A percentile compares a stretch with the other conserved stretches of the same genome.
phyloP scores from a whole-genome alignment of 2,329 filamentous ascomycete genomes.

The Escovopsis sp. region DNA sequence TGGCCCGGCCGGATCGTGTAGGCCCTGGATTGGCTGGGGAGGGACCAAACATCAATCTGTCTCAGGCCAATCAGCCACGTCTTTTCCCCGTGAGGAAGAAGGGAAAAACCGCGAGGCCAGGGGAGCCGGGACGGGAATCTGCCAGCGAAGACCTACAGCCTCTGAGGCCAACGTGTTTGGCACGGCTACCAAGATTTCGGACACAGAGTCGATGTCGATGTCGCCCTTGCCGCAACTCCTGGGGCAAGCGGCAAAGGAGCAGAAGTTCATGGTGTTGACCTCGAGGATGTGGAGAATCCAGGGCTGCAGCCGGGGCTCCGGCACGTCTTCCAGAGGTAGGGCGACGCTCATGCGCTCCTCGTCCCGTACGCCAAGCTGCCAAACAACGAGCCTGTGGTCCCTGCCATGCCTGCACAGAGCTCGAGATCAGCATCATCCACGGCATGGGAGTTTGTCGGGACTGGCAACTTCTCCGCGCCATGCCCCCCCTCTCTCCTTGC shows the following conservation, averaged over 20 bases:
- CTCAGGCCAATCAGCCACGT: neutral
- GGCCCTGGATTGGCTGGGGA: conserved; percentile 60
- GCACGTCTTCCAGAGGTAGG: conserved; percentile 53
- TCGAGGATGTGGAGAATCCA: conserved; percentile 75
- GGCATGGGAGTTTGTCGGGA: neutral
- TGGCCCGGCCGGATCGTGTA: conserved; percentile 37
- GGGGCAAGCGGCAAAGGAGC: conserved; percentile 56
- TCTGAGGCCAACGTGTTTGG: conserved; percentile 65
- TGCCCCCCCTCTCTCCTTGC: no score
- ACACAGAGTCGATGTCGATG: conserved; percentile 9
- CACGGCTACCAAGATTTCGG: conserved; percentile 55
- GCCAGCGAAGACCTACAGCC: conserved; percentile 32
- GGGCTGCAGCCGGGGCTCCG: conserved; percentile 43
- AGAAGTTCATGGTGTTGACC: conserved; percentile 94
- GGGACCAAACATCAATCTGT: conserved; percentile 68
- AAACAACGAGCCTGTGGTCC: conserved; percentile 75
- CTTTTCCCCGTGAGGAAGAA: neutral
- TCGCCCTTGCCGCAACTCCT: conserved; percentile 13
- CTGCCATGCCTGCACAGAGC: conserved; percentile 57
- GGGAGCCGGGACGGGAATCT: neutral
- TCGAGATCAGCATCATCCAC: neutral
- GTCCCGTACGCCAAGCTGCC: conserved; percentile 51
- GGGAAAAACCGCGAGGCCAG: no score
- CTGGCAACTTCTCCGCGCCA: no score
- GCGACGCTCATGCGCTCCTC: conserved; percentile 50